Evolutionary conservation across 768 basidiomycete genomes (phyloP), one percentile per base, ranked within the genome.

Genomic region (Asterophora parasitica): DNA sequence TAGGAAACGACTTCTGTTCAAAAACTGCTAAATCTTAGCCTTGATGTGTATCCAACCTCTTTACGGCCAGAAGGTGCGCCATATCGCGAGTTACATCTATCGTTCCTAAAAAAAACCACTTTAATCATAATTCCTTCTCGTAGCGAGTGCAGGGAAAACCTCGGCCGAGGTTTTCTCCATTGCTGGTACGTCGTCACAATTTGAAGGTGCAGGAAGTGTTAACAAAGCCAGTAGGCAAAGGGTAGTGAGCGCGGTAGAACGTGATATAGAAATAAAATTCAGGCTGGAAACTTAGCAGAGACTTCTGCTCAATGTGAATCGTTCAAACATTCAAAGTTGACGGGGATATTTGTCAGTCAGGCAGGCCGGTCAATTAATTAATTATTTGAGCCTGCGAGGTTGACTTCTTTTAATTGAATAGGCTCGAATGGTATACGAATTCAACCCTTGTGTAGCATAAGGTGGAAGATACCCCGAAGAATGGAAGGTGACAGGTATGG

Each of bases 111-210:
- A 20, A 23, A n/a, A n/a, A n/a, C n/a, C n/a, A n/a, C n/a, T n/a
- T n/a, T n/a, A n/a, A n/a, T n/a, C n/a, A n/a, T n/a, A n/a, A n/a
- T n/a, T n/a, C n/a, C n/a, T n/a, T n/a, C n/a, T n/a, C n/a, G n/a
- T n/a, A 55, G 58, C 20, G 38, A 16, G 12, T 19, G 12, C 15
- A 49, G 52, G 60, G 46, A 58, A 63, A 65, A 60, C 51, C 50
- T 60, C 58, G 61, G 58, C 62, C 61, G 62, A 60, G 55, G 53
- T 65, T 64, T 61, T 54, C n/a, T 53, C 62, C 64, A 39, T 45
- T 52, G 37, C 49, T 55, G 46, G 50, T 16, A 20, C n/a, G 48
- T 39, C 36, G 37, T 36, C 37, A 45, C 32, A 44, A 31, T 8
- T 38, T 38, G 42, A n/a, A n/a, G n/a, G n/a, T n/a, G n/a, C n/a